phyloP scores from a whole-genome alignment of 73 alveolate species.

The Paramecium bursaria region DNA sequence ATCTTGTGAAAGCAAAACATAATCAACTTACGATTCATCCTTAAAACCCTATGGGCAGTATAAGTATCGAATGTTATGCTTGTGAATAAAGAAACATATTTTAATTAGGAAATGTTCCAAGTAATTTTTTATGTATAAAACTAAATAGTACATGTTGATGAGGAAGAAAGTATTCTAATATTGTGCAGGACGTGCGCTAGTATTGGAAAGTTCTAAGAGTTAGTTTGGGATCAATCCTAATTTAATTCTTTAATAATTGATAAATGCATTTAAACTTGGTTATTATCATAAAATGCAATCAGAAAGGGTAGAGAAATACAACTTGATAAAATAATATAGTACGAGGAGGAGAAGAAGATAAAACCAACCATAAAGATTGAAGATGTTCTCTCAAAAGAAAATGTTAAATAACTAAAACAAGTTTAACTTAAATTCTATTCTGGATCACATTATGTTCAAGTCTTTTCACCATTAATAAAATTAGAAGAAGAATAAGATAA shows the following conservation, averaged over 20 bases:
- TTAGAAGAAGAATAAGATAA: slow-evolving; percentile 40
- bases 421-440: slow-evolving; percentile 39
- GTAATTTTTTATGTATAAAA: neutral
- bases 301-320: slow-evolving; percentile 15
- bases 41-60: slow-evolving; percentile 9
- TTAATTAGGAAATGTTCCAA: slow-evolving; percentile 52
- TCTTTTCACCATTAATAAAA: slow-evolving; percentile 44
- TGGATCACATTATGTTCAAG: slow-evolving; percentile 45
- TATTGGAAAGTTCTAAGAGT: slow-evolving; percentile 27
- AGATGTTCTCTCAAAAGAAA: slow-evolving; percentile 32
- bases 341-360: slow-evolving; percentile 39
- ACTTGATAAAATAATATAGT: slow-evolving; percentile 38
- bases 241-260: slow-evolving; percentile 60
- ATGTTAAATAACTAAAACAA: slow-evolving; percentile 40
- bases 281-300: slow-evolving; percentile 27
- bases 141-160: slow-evolving; percentile 51
- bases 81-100: slow-evolving; percentile 63
- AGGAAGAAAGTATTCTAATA: slow-evolving; percentile 52
- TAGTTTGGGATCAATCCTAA: slow-evolving; percentile 61
- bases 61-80: slow-evolving; percentile 58
- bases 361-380: slow-evolving; percentile 23
- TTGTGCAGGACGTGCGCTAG: slow-evolving; percentile 36
- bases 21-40: slow-evolving; percentile 5
- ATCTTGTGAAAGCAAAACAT: slow-evolving; percentile 63
- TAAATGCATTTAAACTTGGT: slow-evolving; percentile 58